Evolutionary conservation across 495 filamentous ascomycete species (phyloP).

Genomic region (Penicillium samsonianum): DNA sequence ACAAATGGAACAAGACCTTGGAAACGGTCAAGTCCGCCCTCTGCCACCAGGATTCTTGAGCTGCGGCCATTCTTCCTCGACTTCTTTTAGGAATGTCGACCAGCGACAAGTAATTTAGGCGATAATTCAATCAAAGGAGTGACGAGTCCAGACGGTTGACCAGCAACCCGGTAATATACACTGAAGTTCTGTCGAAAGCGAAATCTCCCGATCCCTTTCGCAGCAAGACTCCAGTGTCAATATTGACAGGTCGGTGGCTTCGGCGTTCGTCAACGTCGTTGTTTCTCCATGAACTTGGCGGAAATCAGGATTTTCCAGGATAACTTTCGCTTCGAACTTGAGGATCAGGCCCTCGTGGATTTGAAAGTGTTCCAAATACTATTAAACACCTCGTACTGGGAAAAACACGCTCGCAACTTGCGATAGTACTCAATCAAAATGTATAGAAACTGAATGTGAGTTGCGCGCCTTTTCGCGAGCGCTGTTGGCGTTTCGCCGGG

Average conservation of each 20-base stretch:
- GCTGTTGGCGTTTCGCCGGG: background rate
- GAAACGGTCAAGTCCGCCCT: constrained; percentile 63
- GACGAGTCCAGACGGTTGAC: constrained; percentile 28
- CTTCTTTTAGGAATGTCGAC: constrained; percentile 19
- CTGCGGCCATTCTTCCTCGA: constrained; percentile 16
- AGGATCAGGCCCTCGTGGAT: no score
- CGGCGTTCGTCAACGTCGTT: constrained; percentile 10
- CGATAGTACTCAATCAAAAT: background rate
- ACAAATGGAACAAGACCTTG: constrained; percentile 76
- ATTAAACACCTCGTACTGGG: background rate
- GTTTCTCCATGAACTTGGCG: constrained; percentile 28
- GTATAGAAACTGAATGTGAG: background rate
- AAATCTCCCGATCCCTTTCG: background rate
- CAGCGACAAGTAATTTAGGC: constrained; percentile 20
- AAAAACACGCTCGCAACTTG: background rate
- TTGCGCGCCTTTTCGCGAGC: background rate
- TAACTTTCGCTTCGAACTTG: background rate
- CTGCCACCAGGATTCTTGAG: constrained; percentile 21
- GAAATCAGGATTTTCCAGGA: background rate
- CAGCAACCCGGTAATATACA: constrained; percentile 26
- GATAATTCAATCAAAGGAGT: constrained; percentile 23
- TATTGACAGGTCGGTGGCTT: background rate
- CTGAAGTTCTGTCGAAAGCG: constrained; percentile 1
- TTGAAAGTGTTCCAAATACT: background rate
- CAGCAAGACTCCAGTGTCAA: background rate